These are phyloP conservation scores for Globisporangium polare DNA, from an alignment of 352 stramenopile species.

Conservation along the genomic window DNA sequence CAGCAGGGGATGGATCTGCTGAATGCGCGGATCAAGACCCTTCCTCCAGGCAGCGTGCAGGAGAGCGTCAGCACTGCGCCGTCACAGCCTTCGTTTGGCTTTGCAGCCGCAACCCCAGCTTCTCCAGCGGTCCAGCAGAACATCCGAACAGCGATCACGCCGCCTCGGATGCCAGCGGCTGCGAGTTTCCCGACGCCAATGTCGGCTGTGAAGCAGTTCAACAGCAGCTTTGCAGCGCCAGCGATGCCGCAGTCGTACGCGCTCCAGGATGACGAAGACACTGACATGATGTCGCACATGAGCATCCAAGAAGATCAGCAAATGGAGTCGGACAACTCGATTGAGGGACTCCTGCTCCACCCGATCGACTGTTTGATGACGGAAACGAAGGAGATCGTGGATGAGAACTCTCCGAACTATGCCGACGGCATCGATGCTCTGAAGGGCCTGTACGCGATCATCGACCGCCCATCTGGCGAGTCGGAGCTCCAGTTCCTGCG, in stretches of 20 bases:
- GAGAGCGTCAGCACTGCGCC: conserved; percentile 14
- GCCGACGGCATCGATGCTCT: conserved; percentile 67
- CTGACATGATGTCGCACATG: conserved; percentile 43
- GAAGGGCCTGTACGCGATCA: conserved; percentile 77
- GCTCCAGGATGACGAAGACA: conserved; percentile 39
- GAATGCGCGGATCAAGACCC: conserved; percentile 68
- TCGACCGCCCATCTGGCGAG: conserved; percentile 49
- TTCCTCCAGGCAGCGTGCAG: conserved; percentile 40
- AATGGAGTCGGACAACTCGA: conserved; percentile 3
- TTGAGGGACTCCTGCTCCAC: conserved; percentile 57
- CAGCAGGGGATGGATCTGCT: conserved; percentile 84
- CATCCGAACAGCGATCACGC: conserved; percentile 7
- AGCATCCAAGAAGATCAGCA: conserved; percentile 20
- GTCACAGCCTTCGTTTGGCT: conserved; percentile 16
- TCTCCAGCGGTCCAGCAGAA: conserved; percentile 11
- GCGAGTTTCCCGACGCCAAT: conserved; percentile 21
- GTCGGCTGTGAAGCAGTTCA: conserved; percentile 29
- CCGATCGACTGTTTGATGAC: conserved; percentile 71
- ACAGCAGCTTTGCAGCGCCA: conserved; percentile 7
- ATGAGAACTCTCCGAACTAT: conserved; percentile 45
- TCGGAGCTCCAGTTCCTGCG: conserved; percentile 64
- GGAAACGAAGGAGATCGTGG: conserved; percentile 55
- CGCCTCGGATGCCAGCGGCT: conserved; percentile 19
- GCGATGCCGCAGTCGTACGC: background rate
- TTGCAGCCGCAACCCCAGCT: conserved; percentile 17